Evolutionary conservation across 139 green algal species (phyloP).

Genomic region (Tetradesmus obliquus): DNA sequence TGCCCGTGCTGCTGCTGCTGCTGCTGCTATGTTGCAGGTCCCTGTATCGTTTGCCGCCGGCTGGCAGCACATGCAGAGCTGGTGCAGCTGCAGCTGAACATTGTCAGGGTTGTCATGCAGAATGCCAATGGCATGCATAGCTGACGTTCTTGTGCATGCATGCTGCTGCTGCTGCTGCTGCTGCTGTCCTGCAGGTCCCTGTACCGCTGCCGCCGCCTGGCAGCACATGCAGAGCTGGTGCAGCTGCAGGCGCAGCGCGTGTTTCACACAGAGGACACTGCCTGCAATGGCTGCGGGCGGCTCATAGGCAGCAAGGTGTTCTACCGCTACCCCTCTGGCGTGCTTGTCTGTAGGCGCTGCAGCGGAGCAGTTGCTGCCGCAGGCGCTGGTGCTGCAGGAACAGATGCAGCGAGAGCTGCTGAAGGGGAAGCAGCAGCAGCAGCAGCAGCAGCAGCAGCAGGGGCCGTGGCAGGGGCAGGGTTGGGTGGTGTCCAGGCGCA

Average conservation of each 20-base stretch:
- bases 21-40: no score
- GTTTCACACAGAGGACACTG: slow-evolving; percentile 55
- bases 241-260: slow-evolving; percentile 43
- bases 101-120: background rate
- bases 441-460: background rate
- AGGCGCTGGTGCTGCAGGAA: background rate
- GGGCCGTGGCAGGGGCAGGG: background rate
- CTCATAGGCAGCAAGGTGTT: slow-evolving; percentile 50
- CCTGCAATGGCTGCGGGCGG: slow-evolving; percentile 54
- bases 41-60: no score
- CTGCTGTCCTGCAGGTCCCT: slow-evolving; percentile 46
- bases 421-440: background rate
- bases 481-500: background rate
- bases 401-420: background rate
- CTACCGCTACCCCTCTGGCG: slow-evolving; percentile 51
- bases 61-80: no score
- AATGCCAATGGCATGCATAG: background rate
- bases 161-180: slow-evolving; percentile 9
- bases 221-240: slow-evolving; percentile 47
- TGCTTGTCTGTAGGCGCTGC: slow-evolving; percentile 58
- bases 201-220: slow-evolving; percentile 53
- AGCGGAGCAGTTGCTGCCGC: slow-evolving; percentile 37
- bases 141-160: background rate
- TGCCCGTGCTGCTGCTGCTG: no score
- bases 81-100: no score